Evolutionary conservation across 2,329 filamentous ascomycete genomes (phyloP).

Genomic region (Tolypocladium inflatum): DNA sequence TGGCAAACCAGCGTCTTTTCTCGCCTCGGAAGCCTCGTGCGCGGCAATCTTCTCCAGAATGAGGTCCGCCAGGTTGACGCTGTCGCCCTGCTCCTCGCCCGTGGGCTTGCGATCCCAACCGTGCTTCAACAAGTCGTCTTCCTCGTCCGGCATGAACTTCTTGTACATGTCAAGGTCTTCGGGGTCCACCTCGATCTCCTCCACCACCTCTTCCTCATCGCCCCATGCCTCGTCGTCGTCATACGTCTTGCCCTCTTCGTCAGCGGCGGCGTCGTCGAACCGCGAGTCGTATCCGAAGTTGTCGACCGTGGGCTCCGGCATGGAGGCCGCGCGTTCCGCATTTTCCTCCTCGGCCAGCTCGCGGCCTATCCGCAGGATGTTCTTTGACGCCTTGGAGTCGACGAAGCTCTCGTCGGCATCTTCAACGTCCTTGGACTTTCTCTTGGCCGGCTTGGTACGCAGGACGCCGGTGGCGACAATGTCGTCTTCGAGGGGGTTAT

Average conservation of each 20-base stretch:
- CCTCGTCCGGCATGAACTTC: constrained; percentile 70
- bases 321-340: constrained; percentile 20
- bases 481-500: constrained; percentile 89
- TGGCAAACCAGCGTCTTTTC: constrained; percentile 37
- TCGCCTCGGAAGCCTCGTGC: constrained; percentile 62
- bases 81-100: constrained; percentile 37
- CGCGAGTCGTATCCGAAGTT: constrained; percentile 73
- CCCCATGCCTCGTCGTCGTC: constrained; percentile 64
- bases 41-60: constrained; percentile 92
- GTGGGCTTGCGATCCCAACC: constrained; percentile 41
- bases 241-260: constrained; percentile 30
- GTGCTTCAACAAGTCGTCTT: constrained; percentile 63
- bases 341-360: constrained; percentile 77
- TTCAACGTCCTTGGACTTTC: constrained; percentile 52
- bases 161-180: constrained; percentile 85
- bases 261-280: constrained; percentile 47
- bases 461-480: constrained; percentile 61
- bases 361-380: constrained; percentile 82
- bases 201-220: constrained; percentile 64
- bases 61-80: constrained; percentile 80
- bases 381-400: constrained; percentile 78
- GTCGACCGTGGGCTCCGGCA: constrained; percentile 34
- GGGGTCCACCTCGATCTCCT: constrained; percentile 75
- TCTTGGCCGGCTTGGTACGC: constrained; percentile 66
- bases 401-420: constrained; percentile 63